Evolutionary conservation across 495 filamentous ascomycete genomes (phyloP), one percentile per base, ranked within the genome.

Genomic region (Talaromyces liani): DNA sequence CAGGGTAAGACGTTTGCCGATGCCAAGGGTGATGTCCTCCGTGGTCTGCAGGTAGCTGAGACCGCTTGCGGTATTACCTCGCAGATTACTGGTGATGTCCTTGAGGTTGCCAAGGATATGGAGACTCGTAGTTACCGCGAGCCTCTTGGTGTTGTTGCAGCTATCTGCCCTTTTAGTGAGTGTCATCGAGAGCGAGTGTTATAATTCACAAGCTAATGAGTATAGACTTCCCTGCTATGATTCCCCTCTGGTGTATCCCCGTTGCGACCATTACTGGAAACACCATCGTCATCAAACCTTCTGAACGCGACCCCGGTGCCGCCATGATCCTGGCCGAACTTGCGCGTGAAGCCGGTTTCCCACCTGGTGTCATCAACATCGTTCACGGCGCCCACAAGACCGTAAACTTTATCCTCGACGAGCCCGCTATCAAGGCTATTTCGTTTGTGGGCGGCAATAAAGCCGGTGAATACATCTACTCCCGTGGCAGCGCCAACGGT

Each of bases 71-170:
- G 89, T 34, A 96, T 97, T 67, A 94, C 94, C 7, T 93, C 92
- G 47, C 89, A 97, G 73, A 82, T 98, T 75, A 91, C 90, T 64
- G 94, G 94, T 34, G 93, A 98, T 76, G 86, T 99, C 31, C 80
- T 99, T 36, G 95, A 99, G 79, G 94, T 99, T 8, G 88, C 93
- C 57, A 97, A 95, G 82, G 94, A 99, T 74, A 99, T 99, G 94
- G 94, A 99, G 81, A 99, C 94, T 8, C 79, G 94, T 65, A 91
- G 85, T 65, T 98, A 98, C 72, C 83, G 85, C 58, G 94, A 99
- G 80, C 94, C 94, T 55, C 75, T 99, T 69, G 94, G 94, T 63
- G 88, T 99, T 54, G 91, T 96, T 57, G 94, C 94, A 27, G 91
- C 95, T 56, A 99, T 99, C 66, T 99, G 95, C 79, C 94, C 94